Evolutionary conservation across 768 basidiomycete species (phyloP).

Genomic region (Butyriboletus loyo): DNA sequence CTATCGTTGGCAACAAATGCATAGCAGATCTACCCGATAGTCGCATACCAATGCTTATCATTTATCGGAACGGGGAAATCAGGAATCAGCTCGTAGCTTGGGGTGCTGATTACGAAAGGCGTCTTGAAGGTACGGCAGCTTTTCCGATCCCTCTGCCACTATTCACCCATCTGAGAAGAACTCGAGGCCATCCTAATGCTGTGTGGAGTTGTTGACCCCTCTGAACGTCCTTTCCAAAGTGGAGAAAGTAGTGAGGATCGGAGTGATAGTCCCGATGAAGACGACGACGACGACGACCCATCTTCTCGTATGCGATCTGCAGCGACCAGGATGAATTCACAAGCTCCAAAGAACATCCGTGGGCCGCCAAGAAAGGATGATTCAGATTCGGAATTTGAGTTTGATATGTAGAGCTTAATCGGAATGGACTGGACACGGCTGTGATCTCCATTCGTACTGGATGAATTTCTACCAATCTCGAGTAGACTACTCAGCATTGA

Average conservation of each 20-base stretch:
- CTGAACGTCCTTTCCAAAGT: slow-evolving; percentile 40
- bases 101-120: slow-evolving; percentile 76
- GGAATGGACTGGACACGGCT: background rate
- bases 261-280: slow-evolving; percentile 43
- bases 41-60: slow-evolving; percentile 85
- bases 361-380: slow-evolving; percentile 51
- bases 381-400: slow-evolving; percentile 80
- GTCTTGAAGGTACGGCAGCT: slow-evolving; percentile 62
- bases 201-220: slow-evolving; percentile 60
- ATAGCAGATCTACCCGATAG: slow-evolving; percentile 94
- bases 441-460: background rate
- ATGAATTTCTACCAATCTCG: background rate
- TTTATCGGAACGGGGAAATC: slow-evolving; percentile 92
- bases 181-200: slow-evolving; percentile 69
- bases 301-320: slow-evolving; percentile 58
- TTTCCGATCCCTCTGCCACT: background rate
- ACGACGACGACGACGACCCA: slow-evolving; percentile 46
- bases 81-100: slow-evolving; percentile 81
- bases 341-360: slow-evolving; percentile 53
- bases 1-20: slow-evolving; percentile 91
- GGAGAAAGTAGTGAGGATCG: slow-evolving; percentile 28
- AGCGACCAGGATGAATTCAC: slow-evolving; percentile 52
- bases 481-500: slow-evolving; percentile 46
- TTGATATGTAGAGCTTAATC: slow-evolving; percentile 48
- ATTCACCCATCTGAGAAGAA: slow-evolving; percentile 39